A percentile compares a stretch with the other conserved stretches of the same genome.
These are phyloP conservation scores for Teunomyces lycoperdinae DNA, from an alignment of 805 yeast genomes.

Conservation along the genomic window DNA sequence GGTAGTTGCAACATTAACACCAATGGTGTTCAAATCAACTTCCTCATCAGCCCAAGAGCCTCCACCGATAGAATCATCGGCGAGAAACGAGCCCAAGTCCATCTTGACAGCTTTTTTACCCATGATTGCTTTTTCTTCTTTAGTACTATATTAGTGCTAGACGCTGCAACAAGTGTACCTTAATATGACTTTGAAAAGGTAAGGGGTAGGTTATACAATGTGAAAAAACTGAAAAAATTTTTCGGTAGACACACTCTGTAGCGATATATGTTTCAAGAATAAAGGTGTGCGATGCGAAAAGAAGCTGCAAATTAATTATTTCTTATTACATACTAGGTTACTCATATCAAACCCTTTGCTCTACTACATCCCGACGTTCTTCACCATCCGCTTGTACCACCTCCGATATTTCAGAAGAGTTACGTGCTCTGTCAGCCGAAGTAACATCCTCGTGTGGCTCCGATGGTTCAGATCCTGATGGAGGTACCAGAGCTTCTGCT, in stretches of 20 bases:
- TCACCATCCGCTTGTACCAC: constrained; percentile 2
- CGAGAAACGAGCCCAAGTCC: constrained; percentile 84
- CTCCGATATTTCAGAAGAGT: background rate
- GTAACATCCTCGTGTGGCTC: background rate
- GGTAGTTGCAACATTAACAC: constrained; percentile 41
- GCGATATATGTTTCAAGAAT: background rate
- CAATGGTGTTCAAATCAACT: constrained; percentile 65
- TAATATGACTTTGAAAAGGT: background rate
- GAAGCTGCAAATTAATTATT: background rate
- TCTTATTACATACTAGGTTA: background rate
- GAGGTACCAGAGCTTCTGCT: background rate
- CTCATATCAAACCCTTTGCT: constrained; percentile 15
- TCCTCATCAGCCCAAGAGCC: constrained; percentile 86
- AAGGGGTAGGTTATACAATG: background rate
- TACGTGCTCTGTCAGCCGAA: background rate
- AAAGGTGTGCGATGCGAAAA: no score
- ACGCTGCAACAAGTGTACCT: background rate
- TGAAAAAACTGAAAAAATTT: background rate
- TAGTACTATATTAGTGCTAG: background rate
- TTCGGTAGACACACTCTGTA: constrained; percentile 1
- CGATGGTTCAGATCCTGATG: background rate
- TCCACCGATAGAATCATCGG: constrained; percentile 69
- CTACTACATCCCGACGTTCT: constrained; percentile 16
- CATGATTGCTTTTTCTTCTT: constrained; percentile 9
- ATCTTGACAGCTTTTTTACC: constrained; percentile 62